Evolutionary conservation across 352 stramenopile species (phyloP), one percentile per base, ranked within the genome.

Genomic region (Phytophthora cryptogea): DNA sequence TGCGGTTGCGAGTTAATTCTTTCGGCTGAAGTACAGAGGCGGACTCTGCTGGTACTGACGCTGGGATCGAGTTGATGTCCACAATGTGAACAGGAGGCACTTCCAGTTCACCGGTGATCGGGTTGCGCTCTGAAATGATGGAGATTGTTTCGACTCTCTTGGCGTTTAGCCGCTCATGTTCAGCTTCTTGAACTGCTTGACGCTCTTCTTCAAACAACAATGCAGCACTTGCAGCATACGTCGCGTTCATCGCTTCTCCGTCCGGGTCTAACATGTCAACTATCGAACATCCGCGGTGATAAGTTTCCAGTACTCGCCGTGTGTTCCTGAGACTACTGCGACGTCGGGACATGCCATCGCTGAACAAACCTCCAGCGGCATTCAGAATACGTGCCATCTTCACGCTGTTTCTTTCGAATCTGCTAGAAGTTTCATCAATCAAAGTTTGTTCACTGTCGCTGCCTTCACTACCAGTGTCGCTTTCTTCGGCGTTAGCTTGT

Each of bases 131-230:
- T 7, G 44, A 45, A 41, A 59, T 51, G n/a, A 41, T 50, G 5
- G 57, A 27, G 1, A 68, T 16, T 1, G 44, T 41, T 11, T 52
- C 40, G 4, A 67, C 45, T 48, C 53, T 51, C 35, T 33, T 50
- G 5, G 50, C 54, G 9, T 26, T 46, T 0, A 52, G 37, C n/a
- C 41, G 37, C 23, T 60, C 53, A 0, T 45, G 37, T 26, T 68
- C 66, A 1, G 20, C 51, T 37, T 63, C 55, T 48, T 58, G 28
- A 30, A 66, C 42, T 9, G 43, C 55, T 3, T 31, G 45, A 28
- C 79, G 73, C 13, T 83, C 73, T 17, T 71, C 70, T 37, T 86
- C 68, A 45, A 90, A 90, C 7, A 90, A 27, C 23, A 90, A n/a
- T 2, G 50, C 44, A 8, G 61, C 65, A 54, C 81, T 89, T 3